These are phyloP conservation scores for Dactylellina haptotyla DNA, from an alignment of 2,329 filamentous ascomycete genomes.

Conservation along the genomic window DNA sequence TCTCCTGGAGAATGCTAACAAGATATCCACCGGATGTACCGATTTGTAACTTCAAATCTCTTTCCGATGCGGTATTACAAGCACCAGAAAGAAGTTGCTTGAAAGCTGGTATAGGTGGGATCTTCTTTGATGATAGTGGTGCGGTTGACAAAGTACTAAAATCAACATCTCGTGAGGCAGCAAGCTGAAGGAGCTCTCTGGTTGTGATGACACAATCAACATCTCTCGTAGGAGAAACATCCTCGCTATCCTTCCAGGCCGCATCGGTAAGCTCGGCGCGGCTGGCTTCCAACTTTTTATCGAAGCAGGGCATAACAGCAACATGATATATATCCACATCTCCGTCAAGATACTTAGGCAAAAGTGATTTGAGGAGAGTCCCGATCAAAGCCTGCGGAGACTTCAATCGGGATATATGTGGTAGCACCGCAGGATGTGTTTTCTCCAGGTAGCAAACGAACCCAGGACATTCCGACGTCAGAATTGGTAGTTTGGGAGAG, in stretches of 20 bases:
- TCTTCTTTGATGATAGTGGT: conserved; percentile 71
- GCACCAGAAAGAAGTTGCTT: conserved; percentile 8
- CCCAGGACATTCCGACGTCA: conserved; percentile 91
- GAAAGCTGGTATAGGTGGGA: conserved; percentile 28
- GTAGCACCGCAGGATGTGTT: conserved; percentile 91
- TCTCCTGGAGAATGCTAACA: conserved; percentile 80
- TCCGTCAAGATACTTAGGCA: conserved; percentile 73
- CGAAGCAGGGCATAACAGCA: conserved; percentile 97
- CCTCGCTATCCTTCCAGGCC: conserved; percentile 68
- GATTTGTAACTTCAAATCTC: conserved; percentile 61
- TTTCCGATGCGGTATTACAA: background rate
- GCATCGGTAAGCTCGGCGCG: conserved; percentile 87
- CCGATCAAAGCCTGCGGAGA: conserved; percentile 93
- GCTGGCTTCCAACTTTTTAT: conserved; percentile 97
- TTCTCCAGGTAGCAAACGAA: conserved; percentile 99
- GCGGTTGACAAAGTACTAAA: conserved; percentile 71
- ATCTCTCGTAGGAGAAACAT: conserved; percentile 73
- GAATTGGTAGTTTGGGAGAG: conserved; percentile 69
- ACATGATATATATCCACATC: conserved; percentile 88
- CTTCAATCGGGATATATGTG: conserved; percentile 89
- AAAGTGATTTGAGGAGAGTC: conserved; percentile 85
- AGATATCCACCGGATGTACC: conserved; percentile 91
- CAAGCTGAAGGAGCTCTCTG: conserved; percentile 90
- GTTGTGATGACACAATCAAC: conserved; percentile 98
- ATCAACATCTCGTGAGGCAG: conserved; percentile 79